A percentile compares a stretch with the other conserved stretches of the same genome.
phyloP scores from a whole-genome alignment of 495 filamentous ascomycete species.

The Terfezia claveryi region DNA sequence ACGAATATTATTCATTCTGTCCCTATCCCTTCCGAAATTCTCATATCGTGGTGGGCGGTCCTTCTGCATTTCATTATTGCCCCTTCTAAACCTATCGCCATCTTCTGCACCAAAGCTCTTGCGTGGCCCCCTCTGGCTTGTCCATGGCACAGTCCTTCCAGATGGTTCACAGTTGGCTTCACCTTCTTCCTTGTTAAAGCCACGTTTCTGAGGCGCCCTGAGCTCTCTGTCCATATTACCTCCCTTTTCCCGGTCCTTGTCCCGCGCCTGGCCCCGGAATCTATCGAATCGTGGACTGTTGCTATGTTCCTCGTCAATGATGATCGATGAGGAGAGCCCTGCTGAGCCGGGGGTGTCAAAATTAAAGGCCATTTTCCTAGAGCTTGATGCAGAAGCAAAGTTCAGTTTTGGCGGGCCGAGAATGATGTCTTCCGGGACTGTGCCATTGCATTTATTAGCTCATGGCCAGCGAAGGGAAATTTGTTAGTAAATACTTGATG shows the following conservation, averaged over 20 bases:
- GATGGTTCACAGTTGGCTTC: slow-evolving; percentile 33
- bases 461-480: slow-evolving; percentile 6
- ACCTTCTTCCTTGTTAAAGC: slow-evolving; percentile 21
- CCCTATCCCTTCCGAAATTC: slow-evolving; percentile 38
- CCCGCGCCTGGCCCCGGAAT: slow-evolving; percentile 44
- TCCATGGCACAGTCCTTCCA: slow-evolving; percentile 30
- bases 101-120: slow-evolving; percentile 43
- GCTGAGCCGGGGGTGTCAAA: slow-evolving; percentile 8
- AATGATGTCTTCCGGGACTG: slow-evolving; percentile 58
- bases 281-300: slow-evolving; percentile 26
- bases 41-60: slow-evolving; percentile 32
- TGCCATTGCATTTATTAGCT: neutral
- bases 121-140: slow-evolving; percentile 27
- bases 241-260: slow-evolving; percentile 31
- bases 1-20: slow-evolving; percentile 25
- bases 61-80: slow-evolving; percentile 33
- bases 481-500: slow-evolving; percentile 31
- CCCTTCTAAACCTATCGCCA: slow-evolving; percentile 33
- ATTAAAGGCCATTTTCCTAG: slow-evolving; percentile 29
- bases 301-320: slow-evolving; percentile 17
- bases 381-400: slow-evolving; percentile 59
- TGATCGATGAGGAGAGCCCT: slow-evolving; percentile 6
- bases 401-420: slow-evolving; percentile 71
- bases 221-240: slow-evolving; percentile 30
- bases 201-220: slow-evolving; percentile 26